Evolutionary conservation across 148 eudicot genomes (phyloP), one percentile per base, ranked within the genome.

Genomic region (Vaccinium corymbosum): DNA sequence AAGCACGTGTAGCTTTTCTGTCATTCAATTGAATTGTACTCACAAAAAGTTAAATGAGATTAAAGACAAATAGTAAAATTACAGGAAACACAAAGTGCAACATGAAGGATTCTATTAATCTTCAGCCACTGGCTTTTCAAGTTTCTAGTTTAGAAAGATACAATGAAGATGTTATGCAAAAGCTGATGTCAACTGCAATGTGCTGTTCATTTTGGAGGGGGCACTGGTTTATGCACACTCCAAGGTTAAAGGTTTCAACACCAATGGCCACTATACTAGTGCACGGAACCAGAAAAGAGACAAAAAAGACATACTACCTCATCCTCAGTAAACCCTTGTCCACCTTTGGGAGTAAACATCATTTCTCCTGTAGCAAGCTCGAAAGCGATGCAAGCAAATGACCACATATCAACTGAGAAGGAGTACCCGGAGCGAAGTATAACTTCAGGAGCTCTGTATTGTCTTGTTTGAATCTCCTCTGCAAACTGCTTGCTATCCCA

Each of bases 321-420:
- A 84, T 97, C 99, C 46, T 97, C 99, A 51, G 90, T 90, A 84
- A 90, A 97, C 20, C 91, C 97, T 89, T 90, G 94, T 79, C 93
- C 95, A 78, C 84, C 86, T 70, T 92, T 92, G 76, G 99, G 99
- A 81, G 98, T 88, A 88, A 97, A 97, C 92, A 97, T 86, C 96
- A 94, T 97, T 84, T 97, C 99, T 32, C 99, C 99, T 9, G 98
- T 94, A 85, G 98, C 99, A 85, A 97, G 98, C 92, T 97, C 99
- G 84, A 97, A 97, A 19, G 99, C 95, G 3, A 88, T 97, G 86
- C 99, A 97, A 83, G 94, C 99, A 89, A 97, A 97, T 74, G 99
- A 97, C 99, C 99, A 97, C 94, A 97, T 92, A 89, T 97, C 99
- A 74, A 91, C 93, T 73, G 98, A 88, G 75, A 85, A 90, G 13